Evolutionary conservation across 768 basidiomycete genomes (phyloP).

Genomic region (Tricholomella constricta): DNA sequence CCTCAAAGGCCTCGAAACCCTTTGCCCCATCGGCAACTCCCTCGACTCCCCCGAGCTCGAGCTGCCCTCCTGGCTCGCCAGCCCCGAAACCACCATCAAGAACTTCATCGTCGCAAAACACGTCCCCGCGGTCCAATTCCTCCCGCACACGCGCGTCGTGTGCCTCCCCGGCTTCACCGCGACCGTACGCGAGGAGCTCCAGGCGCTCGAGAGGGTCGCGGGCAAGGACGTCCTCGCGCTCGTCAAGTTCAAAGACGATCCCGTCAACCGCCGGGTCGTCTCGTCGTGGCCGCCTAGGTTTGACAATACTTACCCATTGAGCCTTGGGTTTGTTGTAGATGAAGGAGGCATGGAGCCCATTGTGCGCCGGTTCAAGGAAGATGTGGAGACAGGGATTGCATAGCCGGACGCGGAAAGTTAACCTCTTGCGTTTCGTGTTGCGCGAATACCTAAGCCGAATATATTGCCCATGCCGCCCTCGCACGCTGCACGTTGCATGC

Average conservation of each 20-base stretch:
- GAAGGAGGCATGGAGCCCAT: conserved; percentile 48
- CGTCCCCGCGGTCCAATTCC: conserved; percentile 44
- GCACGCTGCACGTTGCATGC: background rate
- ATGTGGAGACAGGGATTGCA: conserved; percentile 19
- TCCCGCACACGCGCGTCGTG: conserved; percentile 50
- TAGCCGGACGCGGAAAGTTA: too few relatives aligned
- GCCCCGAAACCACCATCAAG: conserved; percentile 49
- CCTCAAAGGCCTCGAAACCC: conserved; percentile 46
- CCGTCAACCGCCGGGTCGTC: conserved; percentile 42
- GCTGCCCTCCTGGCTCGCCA: conserved; percentile 52
- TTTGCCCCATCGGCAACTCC: conserved; percentile 55
- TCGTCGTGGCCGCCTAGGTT: conserved; percentile 50
- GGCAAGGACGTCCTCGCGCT: conserved; percentile 48
- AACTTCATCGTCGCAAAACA: conserved; percentile 55
- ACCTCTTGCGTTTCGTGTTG: too few relatives aligned
- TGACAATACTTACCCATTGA: conserved; percentile 44
- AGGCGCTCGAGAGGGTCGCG: conserved; percentile 53
- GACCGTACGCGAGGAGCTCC: conserved; percentile 54
- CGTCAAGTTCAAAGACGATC: conserved; percentile 50
- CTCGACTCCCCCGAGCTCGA: conserved; percentile 44
- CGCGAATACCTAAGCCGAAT: too few relatives aligned
- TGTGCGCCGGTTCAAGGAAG: conserved; percentile 38
- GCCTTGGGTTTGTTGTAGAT: conserved; percentile 45
- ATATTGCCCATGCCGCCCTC: too few relatives aligned
- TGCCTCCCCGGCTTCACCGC: conserved; percentile 63